Evolutionary conservation across 2,329 filamentous ascomycete species (phyloP), one percentile per base, ranked within the genome.

Genomic region (Exutisphaerella laricina): DNA sequence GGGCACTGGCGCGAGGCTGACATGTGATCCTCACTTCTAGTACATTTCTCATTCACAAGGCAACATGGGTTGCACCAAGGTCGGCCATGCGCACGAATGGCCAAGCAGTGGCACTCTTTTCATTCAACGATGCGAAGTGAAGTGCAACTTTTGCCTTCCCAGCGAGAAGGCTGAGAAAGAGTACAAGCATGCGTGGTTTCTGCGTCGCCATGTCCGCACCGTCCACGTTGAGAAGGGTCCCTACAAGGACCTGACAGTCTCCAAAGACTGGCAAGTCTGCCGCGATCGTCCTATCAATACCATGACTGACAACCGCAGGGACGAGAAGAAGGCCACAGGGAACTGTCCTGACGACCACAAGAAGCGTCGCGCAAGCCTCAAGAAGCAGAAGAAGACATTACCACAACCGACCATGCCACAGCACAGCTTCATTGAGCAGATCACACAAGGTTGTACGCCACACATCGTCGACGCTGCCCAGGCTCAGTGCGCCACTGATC

Each of bases 151-250:
- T 39, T 61, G 58, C 43, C 34, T 37, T 3, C 50, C 51, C 10
- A 45, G 41, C 3, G 43, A 25, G 10, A n/a, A n/a, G n/a, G 44
- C 39, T 0, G 34, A 49, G 12, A 51, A 53, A 29, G 29, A 45
- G 12, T 58, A 54, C 51, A 56, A 57, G 31, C 57, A 50, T 25
- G 53, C 56, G 4, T 59, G 58, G 57, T 58, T 55, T 37, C 33
- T 59, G 21, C 55, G 58, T n/a, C 48, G 56, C 17, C 58, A 61
- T 35, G 55, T 59, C 6, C 48, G 50, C 20, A 46, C 51, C 4
- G 44, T 55, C n/a, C 55, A 59, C 40, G 41, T 46, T 33, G 51
- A 52, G 26, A 36, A 33, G 3, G 50, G 45, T 8, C 33, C 33
- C 9, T 35, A 35, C 14, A 42, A 51, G 25, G 28, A 49, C 22